phyloP scores from a whole-genome alignment of 345 rosid genomes.

The Brassica juncea region DNA sequence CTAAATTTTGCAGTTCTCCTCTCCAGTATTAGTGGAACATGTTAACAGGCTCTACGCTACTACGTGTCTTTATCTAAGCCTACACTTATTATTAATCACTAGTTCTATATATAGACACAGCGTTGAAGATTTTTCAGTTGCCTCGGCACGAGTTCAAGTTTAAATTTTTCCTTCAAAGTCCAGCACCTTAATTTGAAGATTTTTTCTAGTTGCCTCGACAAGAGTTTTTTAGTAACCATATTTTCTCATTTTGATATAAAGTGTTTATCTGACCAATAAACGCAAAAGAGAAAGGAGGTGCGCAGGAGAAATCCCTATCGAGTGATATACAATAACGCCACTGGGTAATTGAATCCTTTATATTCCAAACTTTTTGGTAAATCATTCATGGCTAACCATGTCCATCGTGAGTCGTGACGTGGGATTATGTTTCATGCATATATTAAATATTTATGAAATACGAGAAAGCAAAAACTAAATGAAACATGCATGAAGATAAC shows the following conservation, averaged over 20 bases:
- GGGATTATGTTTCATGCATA: slow-evolving; percentile 29
- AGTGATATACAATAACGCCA: slow-evolving; percentile 7
- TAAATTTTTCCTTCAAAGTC: background rate
- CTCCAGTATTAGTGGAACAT: background rate
- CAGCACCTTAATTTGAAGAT: background rate
- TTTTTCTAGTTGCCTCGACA: slow-evolving; percentile 6
- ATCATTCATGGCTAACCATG: slow-evolving; percentile 36
- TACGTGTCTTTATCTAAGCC: slow-evolving; percentile 1
- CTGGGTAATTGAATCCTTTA: slow-evolving; percentile 18
- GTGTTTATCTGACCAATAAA: slow-evolving; percentile 1
- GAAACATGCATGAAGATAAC: slow-evolving; percentile 40
- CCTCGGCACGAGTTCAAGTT: background rate
- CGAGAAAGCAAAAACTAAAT: background rate
- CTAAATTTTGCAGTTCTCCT: slow-evolving; percentile 5
- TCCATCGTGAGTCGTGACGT: slow-evolving; percentile 37
- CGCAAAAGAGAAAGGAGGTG: slow-evolving; percentile 13
- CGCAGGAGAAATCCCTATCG: slow-evolving; percentile 8
- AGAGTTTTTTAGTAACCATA: background rate
- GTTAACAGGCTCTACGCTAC: no score
- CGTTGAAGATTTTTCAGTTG: background rate
- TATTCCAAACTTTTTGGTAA: slow-evolving; percentile 40
- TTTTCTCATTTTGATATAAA: background rate
- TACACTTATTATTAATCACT: background rate
- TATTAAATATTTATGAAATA: slow-evolving; percentile 6
- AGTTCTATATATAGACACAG: background rate